Evolutionary conservation across 2,329 filamentous ascomycete genomes (phyloP).

Genomic region (Neocucurbitaria cava): DNA sequence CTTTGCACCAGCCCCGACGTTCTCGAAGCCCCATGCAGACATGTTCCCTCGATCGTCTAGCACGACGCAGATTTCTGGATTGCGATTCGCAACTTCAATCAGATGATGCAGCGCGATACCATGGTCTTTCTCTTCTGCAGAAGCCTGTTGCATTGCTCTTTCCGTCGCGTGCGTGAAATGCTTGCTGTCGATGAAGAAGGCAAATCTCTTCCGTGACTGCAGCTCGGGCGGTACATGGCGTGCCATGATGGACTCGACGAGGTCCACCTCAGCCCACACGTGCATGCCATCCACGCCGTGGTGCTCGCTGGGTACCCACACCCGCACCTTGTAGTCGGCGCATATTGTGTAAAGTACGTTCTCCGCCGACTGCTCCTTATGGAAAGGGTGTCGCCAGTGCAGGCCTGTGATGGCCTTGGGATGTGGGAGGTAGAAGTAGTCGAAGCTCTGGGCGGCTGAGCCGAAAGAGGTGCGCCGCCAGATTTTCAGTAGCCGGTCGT

Average conservation of each 20-base stretch:
- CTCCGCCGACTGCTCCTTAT: slow-evolving; percentile 78
- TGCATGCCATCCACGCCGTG: slow-evolving; percentile 75
- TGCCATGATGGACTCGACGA: slow-evolving; percentile 72
- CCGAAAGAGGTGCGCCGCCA: slow-evolving; percentile 90
- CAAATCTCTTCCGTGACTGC: slow-evolving; percentile 64
- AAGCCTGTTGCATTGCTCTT: slow-evolving; percentile 70
- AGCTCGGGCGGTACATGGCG: slow-evolving; percentile 51
- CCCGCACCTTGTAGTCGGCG: slow-evolving; percentile 76
- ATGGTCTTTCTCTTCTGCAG: slow-evolving; percentile 66
- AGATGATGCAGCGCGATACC: slow-evolving; percentile 80
- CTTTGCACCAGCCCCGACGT: slow-evolving; percentile 74
- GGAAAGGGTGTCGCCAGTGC: slow-evolving; percentile 82
- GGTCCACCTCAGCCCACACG: slow-evolving; percentile 81
- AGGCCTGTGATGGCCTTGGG: slow-evolving; percentile 79
- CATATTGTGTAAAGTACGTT: slow-evolving; percentile 93
- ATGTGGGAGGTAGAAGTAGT: slow-evolving; percentile 89
- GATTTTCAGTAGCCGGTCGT: slow-evolving; percentile 87
- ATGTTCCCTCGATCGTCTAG: slow-evolving; percentile 84
- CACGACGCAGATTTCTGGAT: slow-evolving; percentile 85
- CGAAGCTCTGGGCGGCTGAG: slow-evolving; percentile 82
- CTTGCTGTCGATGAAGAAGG: slow-evolving; percentile 81
- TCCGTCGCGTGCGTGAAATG: slow-evolving; percentile 82
- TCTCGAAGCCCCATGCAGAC: slow-evolving; percentile 92
- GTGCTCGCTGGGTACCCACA: slow-evolving; percentile 82
- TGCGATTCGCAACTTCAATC: slow-evolving; percentile 83